Conservation (phyloP, 495 filamentous ascomycete genomes). For the Aspergillus nidulans region DNA sequence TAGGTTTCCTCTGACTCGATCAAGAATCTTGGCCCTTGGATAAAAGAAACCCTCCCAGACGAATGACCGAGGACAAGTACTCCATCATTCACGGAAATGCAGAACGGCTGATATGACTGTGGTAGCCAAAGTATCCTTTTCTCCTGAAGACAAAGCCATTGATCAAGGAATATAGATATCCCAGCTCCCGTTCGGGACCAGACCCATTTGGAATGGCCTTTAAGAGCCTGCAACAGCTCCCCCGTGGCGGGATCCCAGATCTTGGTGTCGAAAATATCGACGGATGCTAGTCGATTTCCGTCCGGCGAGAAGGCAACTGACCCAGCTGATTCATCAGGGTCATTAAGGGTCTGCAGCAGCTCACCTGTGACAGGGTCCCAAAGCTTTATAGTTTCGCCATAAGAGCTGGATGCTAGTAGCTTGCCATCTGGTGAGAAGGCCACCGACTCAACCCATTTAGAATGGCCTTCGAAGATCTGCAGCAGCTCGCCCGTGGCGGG, state of each 20-base stretch:
- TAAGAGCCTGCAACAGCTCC: background rate
- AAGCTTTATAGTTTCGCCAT: slow-evolving; percentile 15
- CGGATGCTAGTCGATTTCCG: slow-evolving; percentile 4
- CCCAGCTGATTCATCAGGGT: background rate
- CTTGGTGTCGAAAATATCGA: slow-evolving; percentile 16
- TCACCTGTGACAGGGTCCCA: background rate
- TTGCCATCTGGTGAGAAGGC: slow-evolving; percentile 5
- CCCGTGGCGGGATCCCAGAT: slow-evolving; percentile 1
- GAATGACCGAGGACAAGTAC: too few species aligned
- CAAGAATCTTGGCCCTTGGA: too few species aligned
- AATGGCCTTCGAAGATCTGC: background rate
- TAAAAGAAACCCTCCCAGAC: too few species aligned
- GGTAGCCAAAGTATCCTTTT: too few species aligned
- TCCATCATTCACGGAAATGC: too few species aligned
- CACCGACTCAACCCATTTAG: background rate
- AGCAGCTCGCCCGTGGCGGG: background rate
- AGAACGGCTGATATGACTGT: too few species aligned
- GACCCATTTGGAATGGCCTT: background rate
- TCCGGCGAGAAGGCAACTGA: slow-evolving; percentile 3
- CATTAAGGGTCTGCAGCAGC: background rate
- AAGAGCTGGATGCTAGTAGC: background rate
- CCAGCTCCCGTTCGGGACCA: too few species aligned
- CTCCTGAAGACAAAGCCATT: too few species aligned
- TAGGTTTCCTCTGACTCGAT: too few species aligned
- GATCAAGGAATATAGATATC: too few species aligned